Base-by-base conservation (phyloP, 768 basidiomycete genomes). In the Jaapia argillacea region DNA sequence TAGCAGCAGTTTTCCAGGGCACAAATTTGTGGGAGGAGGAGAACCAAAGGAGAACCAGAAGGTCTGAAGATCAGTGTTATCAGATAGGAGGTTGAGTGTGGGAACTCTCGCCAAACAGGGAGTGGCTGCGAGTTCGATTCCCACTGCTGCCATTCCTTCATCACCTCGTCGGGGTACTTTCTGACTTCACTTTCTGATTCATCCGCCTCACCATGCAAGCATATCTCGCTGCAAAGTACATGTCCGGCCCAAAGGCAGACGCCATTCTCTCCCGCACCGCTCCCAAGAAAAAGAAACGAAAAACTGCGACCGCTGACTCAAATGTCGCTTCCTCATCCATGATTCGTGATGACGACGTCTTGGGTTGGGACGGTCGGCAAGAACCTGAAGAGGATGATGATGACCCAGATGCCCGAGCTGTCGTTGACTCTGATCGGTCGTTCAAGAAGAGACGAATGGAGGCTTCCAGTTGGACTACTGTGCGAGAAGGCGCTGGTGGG, bases 201-300 rank as follows among this genome's bases (percentile, higher is more conserved):
- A n/a, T n/a, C n/a, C n/a, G n/a, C n/a, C n/a, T n/a, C n/a, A n/a
- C 50, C 31, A 72, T 93, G 67, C 82, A 90, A 59, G 70, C 86
- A 20, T 93, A 93, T 59, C 74, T 93, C 14, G 89, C 89, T 0
- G 75, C 82, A 50, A 89, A 87, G 49, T 98, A 98, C 67, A 94
- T 97, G 92, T 81, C 91, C 4, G 94, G 94, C 1, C 79, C 89
- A 0, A 98, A 97, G 55, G 91, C 93, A 2, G 94, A 97, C 52
- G 92, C 90, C 4, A 98, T 98, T 49, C 71, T 97, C 5, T 70
- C 91, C 3, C 77, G 77, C 36, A 60, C 74, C 0, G 61, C 64
- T 58, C 83, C 82, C 62, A 86, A 83, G 67, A 89, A 87, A 71
- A 89, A 85, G 63, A 73, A 79, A 42, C 85, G 83, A 61, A 70